A percentile compares a stretch with the other conserved stretches of the same genome.
phyloP scores from a whole-genome alignment of 768 basidiomycete genomes.

The Boletus sensibilis region DNA sequence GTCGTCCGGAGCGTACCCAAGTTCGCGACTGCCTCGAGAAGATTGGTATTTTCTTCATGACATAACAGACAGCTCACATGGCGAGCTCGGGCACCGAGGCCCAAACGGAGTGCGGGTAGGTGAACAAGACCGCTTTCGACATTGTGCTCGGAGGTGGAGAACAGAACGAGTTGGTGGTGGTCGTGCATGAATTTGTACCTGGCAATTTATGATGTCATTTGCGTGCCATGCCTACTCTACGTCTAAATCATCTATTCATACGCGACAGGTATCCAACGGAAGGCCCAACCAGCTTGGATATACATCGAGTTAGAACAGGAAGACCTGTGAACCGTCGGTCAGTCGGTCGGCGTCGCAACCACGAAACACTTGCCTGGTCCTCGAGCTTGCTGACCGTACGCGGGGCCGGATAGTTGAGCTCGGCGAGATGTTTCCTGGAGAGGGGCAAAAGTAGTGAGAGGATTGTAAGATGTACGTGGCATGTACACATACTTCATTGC shows the following conservation, averaged over 20 bases:
- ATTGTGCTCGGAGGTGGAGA: neutral
- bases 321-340: constrained; percentile 33
- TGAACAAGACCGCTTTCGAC: constrained; percentile 35
- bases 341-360: constrained; percentile 4
- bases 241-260: constrained; percentile 5
- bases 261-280: constrained; percentile 4
- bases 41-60: no score
- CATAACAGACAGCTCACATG: constrained; percentile 29
- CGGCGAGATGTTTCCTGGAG: constrained; percentile 80
- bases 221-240: constrained; percentile 3
- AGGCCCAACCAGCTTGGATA: neutral
- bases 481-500: constrained; percentile 70
- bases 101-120: constrained; percentile 40
- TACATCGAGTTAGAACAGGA: constrained; percentile 37
- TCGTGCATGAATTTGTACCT: neutral
- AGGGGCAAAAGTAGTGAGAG: constrained; percentile 2
- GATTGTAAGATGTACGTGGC: neutral
- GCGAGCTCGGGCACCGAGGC: constrained; percentile 42
- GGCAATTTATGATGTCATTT: neutral
- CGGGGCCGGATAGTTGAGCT: constrained; percentile 84
- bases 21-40: constrained; percentile 37
- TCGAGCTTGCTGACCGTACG: constrained; percentile 90
- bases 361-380: constrained; percentile 59
- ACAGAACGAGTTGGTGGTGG: neutral
- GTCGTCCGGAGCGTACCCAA: constrained; percentile 38